These are phyloP conservation scores for Trametes pubescens DNA, from an alignment of 1,284 basidiomycete species.

Conservation along the genomic window DNA sequence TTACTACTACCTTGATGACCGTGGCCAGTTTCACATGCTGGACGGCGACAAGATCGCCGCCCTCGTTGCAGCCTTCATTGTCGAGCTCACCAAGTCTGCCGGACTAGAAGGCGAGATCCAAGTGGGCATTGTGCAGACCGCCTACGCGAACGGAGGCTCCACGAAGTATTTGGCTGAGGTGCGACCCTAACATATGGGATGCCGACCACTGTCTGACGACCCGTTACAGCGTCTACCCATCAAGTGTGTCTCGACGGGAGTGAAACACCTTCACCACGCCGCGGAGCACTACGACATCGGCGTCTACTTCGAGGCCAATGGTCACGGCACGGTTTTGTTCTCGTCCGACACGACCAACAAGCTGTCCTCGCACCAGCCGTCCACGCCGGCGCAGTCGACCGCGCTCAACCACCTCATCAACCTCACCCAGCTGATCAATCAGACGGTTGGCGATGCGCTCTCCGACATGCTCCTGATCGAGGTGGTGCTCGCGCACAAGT, in stretches of 20 bases:
- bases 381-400: constrained; percentile 81
- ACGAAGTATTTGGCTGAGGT: constrained; percentile 92
- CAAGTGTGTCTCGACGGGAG: constrained; percentile 95
- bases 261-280: constrained; percentile 98
- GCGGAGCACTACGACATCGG: constrained; percentile 95
- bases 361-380: constrained; percentile 71
- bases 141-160: constrained; percentile 98
- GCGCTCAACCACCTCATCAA: constrained; percentile 82
- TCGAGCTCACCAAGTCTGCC: constrained; percentile 87
- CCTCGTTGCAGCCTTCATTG: constrained; percentile 92
- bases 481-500: constrained; percentile 88
- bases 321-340: constrained; percentile 98
- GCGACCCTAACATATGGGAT: constrained; percentile 34
- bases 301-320: constrained; percentile 99
- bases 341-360: constrained; percentile 75
- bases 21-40: constrained; percentile 86
- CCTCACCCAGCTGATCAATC: constrained; percentile 91
- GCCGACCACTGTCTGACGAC: constrained; percentile 3
- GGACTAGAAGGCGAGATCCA: constrained; percentile 78
- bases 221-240: constrained; percentile 83
- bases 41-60: constrained; percentile 99
- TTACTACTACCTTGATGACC: constrained; percentile 90
- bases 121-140: constrained; percentile 97
- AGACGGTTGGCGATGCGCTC: constrained; percentile 97
- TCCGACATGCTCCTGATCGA: constrained; percentile 98